Evolutionary conservation across 1,284 basidiomycete species (phyloP).

Genomic region (Flammula alnicola): DNA sequence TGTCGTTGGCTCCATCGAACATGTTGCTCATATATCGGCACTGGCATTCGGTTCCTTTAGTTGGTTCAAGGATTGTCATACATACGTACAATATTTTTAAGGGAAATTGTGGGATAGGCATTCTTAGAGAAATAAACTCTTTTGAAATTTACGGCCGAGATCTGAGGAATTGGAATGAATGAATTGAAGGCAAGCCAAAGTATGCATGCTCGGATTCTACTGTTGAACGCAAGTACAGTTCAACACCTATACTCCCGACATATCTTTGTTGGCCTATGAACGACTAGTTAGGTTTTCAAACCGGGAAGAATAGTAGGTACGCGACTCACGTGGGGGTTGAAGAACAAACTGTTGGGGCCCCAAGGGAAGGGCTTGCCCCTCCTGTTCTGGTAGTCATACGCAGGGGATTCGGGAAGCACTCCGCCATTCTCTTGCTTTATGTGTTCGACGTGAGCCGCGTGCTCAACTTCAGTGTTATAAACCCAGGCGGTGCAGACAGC

Average conservation of each 20-base stretch:
- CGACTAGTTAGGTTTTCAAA: slow-evolving; percentile 8
- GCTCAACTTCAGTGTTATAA: slow-evolving; percentile 77
- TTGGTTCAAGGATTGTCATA: too few relatives aligned
- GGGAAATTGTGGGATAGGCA: not conserved
- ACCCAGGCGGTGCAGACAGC: slow-evolving; percentile 70
- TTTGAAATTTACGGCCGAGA: not conserved
- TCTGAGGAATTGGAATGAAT: not conserved
- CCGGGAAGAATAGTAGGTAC: not conserved
- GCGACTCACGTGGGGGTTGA: slow-evolving; percentile 67
- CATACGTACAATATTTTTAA: not conserved
- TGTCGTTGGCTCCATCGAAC: not conserved
- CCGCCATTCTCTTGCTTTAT: slow-evolving; percentile 78
- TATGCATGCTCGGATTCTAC: slow-evolving; percentile 7
- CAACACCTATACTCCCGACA: slow-evolving; percentile 36
- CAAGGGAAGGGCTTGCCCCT: slow-evolving; percentile 81
- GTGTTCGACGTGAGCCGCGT: slow-evolving; percentile 73
- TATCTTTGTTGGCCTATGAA: slow-evolving; percentile 64
- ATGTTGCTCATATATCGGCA: slow-evolving; percentile 1
- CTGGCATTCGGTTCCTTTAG: too few relatives aligned
- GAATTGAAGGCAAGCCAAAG: not conserved
- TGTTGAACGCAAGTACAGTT: not conserved
- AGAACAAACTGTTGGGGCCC: slow-evolving; percentile 83
- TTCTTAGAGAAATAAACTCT: not conserved
- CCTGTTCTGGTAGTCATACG: slow-evolving; percentile 79
- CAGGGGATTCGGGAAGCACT: slow-evolving; percentile 69